These are phyloP conservation scores for Earliella scabrosa DNA, from an alignment of 1,284 basidiomycete species.

Conservation along the genomic window DNA sequence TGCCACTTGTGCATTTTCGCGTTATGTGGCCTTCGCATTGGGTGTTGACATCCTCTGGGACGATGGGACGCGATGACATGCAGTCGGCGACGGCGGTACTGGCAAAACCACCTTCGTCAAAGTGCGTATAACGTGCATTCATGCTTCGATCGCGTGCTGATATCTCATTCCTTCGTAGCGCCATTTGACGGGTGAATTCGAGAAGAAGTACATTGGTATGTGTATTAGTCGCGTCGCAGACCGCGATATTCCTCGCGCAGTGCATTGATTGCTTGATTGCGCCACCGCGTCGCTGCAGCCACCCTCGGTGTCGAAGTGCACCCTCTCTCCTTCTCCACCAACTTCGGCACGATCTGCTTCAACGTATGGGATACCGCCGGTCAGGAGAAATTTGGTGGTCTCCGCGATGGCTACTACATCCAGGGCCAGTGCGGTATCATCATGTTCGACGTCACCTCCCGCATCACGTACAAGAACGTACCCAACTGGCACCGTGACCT, in stretches of 20 bases:
- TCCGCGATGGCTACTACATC: constrained; percentile 98
- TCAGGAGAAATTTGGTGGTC: constrained; percentile 99
- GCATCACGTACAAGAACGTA: constrained; percentile 99
- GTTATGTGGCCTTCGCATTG: constrained; percentile 24
- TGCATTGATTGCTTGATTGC: constrained; percentile 23
- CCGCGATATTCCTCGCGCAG: not conserved
- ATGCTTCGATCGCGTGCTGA: constrained; percentile 59
- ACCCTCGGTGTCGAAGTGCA: constrained; percentile 99
- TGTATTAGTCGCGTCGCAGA: constrained; percentile 11
- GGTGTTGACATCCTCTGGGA: constrained; percentile 10
- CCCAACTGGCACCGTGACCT: constrained; percentile 99
- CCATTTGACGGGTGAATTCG: constrained; percentile 99
- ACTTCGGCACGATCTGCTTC: constrained; percentile 99
- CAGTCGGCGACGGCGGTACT: constrained; percentile 98
- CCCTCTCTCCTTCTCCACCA: constrained; percentile 95
- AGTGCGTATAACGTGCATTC: constrained; percentile 48
- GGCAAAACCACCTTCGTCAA: constrained; percentile 99
- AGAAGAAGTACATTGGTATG: constrained; percentile 99
- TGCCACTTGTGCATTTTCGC: constrained; percentile 35
- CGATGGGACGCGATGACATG: constrained; percentile 30
- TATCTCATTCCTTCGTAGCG: constrained; percentile 62
- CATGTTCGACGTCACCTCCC: constrained; percentile 99
- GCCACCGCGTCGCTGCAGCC: constrained; percentile 56
- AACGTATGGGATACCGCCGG: constrained; percentile 99
- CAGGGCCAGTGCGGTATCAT: constrained; percentile 99